These are phyloP conservation scores for Cladophialophora psammophila DNA, from an alignment of 2,329 filamentous ascomycete genomes.

Conservation along the genomic window DNA sequence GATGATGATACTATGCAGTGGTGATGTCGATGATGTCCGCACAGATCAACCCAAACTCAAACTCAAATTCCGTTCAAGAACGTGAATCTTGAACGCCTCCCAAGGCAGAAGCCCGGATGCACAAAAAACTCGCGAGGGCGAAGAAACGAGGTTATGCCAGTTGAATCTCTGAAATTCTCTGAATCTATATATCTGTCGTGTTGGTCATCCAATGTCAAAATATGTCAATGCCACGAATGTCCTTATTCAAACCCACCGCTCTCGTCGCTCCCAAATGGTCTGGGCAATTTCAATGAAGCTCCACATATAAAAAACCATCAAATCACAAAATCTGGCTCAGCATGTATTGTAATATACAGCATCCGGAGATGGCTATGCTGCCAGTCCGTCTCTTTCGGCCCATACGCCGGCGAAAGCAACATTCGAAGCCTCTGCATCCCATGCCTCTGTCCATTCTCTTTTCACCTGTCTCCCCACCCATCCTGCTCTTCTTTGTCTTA, in stretches of 20 bases:
- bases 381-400: too few species aligned
- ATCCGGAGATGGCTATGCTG: background rate
- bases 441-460: background rate
- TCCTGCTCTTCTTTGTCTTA: slow-evolving; percentile 4
- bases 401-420: too few species aligned
- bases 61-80: too few species aligned
- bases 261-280: background rate
- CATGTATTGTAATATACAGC: background rate
- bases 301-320: background rate
- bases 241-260: background rate
- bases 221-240: background rate
- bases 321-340: background rate
- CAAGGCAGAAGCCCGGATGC: too few species aligned
- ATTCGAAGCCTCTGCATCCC: background rate
- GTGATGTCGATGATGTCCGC: too few species aligned
- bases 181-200: background rate
- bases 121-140: background rate
- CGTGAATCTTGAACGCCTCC: too few species aligned
- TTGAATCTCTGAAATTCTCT: background rate
- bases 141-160: background rate
- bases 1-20: too few species aligned
- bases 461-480: background rate
- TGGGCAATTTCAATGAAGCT: background rate
- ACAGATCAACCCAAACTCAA: too few species aligned
- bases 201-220: background rate